Conservation (phyloP, 345 rosid species). For the Iberis pinnata region DNA sequence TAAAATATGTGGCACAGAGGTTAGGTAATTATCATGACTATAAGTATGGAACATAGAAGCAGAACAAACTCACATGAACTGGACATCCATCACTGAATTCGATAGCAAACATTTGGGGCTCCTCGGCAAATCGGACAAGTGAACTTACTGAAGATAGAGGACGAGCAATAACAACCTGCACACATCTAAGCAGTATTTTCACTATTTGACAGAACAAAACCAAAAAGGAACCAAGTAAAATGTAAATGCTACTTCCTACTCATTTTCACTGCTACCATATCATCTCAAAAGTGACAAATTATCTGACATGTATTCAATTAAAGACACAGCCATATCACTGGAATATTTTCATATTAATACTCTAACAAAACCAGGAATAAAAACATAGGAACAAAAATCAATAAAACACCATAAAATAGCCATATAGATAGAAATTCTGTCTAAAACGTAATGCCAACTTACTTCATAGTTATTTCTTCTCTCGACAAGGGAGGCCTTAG, state of each 20-base stretch:
- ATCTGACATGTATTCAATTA: conserved; percentile 3
- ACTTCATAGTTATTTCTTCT: conserved; percentile 99
- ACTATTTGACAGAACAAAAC: conserved; percentile 40
- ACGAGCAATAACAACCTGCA: conserved; percentile 98
- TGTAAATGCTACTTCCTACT: conserved; percentile 9
- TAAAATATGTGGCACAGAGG: conserved; percentile 30
- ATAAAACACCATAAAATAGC: neutral
- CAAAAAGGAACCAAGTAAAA: conserved; percentile 13
- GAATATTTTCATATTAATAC: neutral
- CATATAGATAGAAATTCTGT: neutral
- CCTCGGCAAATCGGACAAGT: conserved; percentile 96
- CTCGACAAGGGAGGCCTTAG: conserved; percentile 88
- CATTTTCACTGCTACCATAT: conserved; percentile 10
- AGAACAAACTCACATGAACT: conserved; percentile 62
- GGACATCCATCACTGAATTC: conserved; percentile 97
- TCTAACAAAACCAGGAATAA: neutral
- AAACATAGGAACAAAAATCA: neutral
- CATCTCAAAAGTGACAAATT: conserved; percentile 1
- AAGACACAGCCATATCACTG: conserved; percentile 3
- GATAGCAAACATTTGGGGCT: conserved; percentile 98
- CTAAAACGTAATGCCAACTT: conserved; percentile 43
- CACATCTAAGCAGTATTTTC: conserved; percentile 77
- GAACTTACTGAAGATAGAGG: conserved; percentile 80
- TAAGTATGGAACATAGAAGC: conserved; percentile 10
- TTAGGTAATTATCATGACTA: conserved; percentile 29